Evolutionary conservation across 2,329 filamentous ascomycete genomes (phyloP).

Genomic region (Apiospora pterosperma): DNA sequence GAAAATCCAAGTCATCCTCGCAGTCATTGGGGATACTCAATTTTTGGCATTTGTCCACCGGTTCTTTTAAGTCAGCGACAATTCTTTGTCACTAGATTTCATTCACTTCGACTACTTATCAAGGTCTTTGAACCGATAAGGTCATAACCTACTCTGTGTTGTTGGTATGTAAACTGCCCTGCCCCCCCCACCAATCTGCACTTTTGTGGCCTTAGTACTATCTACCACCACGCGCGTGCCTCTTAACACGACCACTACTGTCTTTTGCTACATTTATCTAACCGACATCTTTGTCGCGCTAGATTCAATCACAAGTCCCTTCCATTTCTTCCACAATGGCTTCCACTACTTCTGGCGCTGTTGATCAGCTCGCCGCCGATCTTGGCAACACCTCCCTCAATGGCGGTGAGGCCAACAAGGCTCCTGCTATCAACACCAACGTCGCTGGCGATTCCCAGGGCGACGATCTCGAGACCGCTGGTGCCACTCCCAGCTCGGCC

Average conservation of each 20-base stretch:
- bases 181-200: background rate
- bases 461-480: conserved; percentile 61
- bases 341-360: conserved; percentile 57
- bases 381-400: conserved; percentile 70
- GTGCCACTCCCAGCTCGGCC: conserved; percentile 70
- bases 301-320: conserved; percentile 15
- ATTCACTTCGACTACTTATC: conserved; percentile 16
- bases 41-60: conserved; percentile 8
- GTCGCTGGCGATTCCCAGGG: conserved; percentile 51
- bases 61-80: conserved; percentile 16
- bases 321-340: conserved; percentile 46
- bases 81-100: conserved; percentile 18
- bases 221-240: background rate
- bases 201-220: background rate
- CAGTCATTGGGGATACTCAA: conserved; percentile 10
- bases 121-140: conserved; percentile 12
- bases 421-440: conserved; percentile 72
- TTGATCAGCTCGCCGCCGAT: conserved; percentile 79
- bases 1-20: conserved; percentile 8
- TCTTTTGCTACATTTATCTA: background rate
- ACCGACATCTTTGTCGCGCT: background rate
- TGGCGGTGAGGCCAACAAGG: conserved; percentile 62
- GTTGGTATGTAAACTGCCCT: conserved; percentile 13
- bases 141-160: conserved; percentile 13
- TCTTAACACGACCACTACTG: background rate